A percentile compares a stretch with the other conserved stretches of the same genome.
Conservation (phyloP, 1,284 basidiomycete genomes). For the Fistulinella cinereoalba region DNA sequence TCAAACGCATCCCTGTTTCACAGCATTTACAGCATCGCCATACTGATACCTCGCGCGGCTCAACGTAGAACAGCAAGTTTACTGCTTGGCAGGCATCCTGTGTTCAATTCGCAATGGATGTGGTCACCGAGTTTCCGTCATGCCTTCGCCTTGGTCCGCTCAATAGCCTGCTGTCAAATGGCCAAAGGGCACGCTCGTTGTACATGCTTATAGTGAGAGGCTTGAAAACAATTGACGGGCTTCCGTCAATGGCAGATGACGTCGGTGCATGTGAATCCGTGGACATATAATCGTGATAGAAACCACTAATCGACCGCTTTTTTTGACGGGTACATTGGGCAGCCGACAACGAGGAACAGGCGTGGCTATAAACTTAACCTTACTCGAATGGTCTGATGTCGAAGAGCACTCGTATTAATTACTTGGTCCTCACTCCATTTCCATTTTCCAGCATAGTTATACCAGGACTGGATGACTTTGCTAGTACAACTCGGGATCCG, state of each 20-base stretch:
- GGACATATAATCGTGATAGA: background rate
- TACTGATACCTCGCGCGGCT: no score
- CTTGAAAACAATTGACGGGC: no score
- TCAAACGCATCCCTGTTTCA: no score
- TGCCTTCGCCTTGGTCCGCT: no score
- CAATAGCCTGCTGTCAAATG: no score
- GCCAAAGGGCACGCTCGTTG: no score
- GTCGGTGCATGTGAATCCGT: background rate
- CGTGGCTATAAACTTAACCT: conserved; percentile 24
- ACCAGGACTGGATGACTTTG: background rate
- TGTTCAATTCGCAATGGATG: no score
- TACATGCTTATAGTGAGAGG: no score
- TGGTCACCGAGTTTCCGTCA: no score
- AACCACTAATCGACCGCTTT: background rate
- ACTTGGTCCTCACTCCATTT: conserved; percentile 1
- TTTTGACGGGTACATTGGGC: conserved; percentile 14
- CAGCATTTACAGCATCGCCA: no score
- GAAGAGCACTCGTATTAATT: conserved; percentile 7
- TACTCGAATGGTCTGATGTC: conserved; percentile 1
- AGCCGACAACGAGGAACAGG: conserved; percentile 26
- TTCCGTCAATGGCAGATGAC: conserved; percentile 6
- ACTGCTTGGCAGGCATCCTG: no score
- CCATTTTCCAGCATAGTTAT: background rate
- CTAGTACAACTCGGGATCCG: conserved; percentile 1
- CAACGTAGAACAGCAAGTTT: no score